These are phyloP conservation scores for Tanozyma kutaoensis DNA, from an alignment of 805 yeast genomes.

Conservation along the genomic window DNA sequence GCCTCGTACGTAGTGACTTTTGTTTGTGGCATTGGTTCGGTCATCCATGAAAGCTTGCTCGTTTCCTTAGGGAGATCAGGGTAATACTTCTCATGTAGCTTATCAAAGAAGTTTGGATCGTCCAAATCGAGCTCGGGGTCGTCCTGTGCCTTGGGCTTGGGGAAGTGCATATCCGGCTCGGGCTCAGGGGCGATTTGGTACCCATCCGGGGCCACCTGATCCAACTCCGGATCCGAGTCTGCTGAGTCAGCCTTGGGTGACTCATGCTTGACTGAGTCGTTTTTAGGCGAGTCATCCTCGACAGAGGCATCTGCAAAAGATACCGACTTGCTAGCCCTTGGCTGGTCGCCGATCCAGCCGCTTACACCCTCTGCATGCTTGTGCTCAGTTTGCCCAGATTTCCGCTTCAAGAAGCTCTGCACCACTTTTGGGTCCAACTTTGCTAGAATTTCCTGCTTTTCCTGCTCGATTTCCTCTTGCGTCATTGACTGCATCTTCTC, in stretches of 20 bases:
- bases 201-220: slow-evolving; percentile 24
- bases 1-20: slow-evolving; percentile 33
- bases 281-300: slow-evolving; percentile 8
- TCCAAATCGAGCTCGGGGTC: slow-evolving; percentile 40
- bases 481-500: slow-evolving; percentile 49
- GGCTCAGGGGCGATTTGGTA: slow-evolving; percentile 28
- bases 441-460: slow-evolving; percentile 53
- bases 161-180: slow-evolving; percentile 46
- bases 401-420: slow-evolving; percentile 41
- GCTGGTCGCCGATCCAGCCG: no score
- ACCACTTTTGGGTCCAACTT: slow-evolving; percentile 58
- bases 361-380: no score
- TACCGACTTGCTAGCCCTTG: slow-evolving; percentile 7
- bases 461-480: slow-evolving; percentile 47
- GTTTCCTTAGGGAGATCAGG: slow-evolving; percentile 84
- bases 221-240: slow-evolving; percentile 36
- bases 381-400: no score
- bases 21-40: slow-evolving; percentile 37
- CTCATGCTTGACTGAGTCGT: slow-evolving; percentile 14
- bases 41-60: slow-evolving; percentile 85
- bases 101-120: slow-evolving; percentile 68
- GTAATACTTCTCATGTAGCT: slow-evolving; percentile 72
- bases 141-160: slow-evolving; percentile 30
- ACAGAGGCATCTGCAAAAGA: slow-evolving; percentile 13
- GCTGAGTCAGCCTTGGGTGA: slow-evolving; percentile 18